Evolutionary conservation across 331 rosid species (phyloP), one percentile per base, ranked within the genome.

Genomic region (Pyracantha coccinea): DNA sequence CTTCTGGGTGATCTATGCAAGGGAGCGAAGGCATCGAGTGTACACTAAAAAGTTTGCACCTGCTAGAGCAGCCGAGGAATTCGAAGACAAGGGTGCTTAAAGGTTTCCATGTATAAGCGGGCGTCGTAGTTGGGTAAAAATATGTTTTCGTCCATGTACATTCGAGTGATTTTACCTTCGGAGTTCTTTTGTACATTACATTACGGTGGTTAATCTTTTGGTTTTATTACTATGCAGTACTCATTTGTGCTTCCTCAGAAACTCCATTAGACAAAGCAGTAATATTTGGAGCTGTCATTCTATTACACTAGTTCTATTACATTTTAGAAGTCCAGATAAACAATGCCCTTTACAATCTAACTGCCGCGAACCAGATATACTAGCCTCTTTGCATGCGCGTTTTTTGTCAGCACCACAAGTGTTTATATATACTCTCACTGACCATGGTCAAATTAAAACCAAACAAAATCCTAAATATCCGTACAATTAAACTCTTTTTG

Each of bases 1-100:
- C 71, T 79, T 85, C 74, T 86, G 93, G 93, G 59, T 85, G 13
- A 45, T 82, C 70, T 80, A 69, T 69, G 86, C 83, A 23, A 69
- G 78, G 69, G 82, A 89, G 74, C 80, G 90, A 27, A 71, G 55
- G 24, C 52, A 58, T 31, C 92, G 68, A 1, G 72, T 72, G 8
- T 81, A 82, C 65, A 71, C 81, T 6, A 77, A 77, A 61, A 81
- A 72, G 72, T 72, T 81, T 38, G 25, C n/a, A 52, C 0, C 45
- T 38, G 45, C 45, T 9, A 33, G 59, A 71, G 2, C 24, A 24
- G 15, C 35, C 2, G 76, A 23, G 7, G 68, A 29, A 2, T 58
- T 72, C 67, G 16, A 72, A 58, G 55, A 62, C 68, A 62, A 62
- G 68, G 68, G 68, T 29, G 38, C 44, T 29, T 62, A 62, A 60